Evolutionary conservation across 2,329 filamentous ascomycete species (phyloP), one percentile per base, ranked within the genome.

Genomic region (Aspergillus alliaceus): DNA sequence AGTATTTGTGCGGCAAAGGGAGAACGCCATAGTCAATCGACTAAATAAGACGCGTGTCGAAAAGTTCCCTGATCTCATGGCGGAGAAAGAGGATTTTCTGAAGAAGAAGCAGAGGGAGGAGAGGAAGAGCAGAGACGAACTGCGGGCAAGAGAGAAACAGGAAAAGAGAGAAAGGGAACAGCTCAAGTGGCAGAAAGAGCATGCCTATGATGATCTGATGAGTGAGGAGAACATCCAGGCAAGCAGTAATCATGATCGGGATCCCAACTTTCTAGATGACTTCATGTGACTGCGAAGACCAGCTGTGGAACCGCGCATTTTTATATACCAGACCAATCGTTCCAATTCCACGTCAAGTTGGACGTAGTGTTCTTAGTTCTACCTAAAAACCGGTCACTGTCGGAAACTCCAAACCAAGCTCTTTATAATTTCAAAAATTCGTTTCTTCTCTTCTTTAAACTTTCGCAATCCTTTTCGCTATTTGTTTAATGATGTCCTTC

Each of bases 11-110:
- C 75, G 86, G 11, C 83, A 88, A 70, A 86, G 93, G 52, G 90
- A 96, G 72, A 99, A 99, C 74, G 79, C 87, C 50, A 91, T 97
- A 69, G 86, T 99, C 79, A 99, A 99, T 79, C 87, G 95, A n/a
- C 85, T 99, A 63, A 98, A 97, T 80, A 99, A 98, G 83, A 99
- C 95, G 34, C 91, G 89, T 66, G 85, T 90, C 32, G 93, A 98
- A 78, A 90, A 88, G 74, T 91, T 88, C 72, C 92, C 93, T 0
- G 91, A 98, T 71, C 79, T 99, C 12, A 81, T 83, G 57, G 85
- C 88, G 70, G 93, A 97, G 78, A 90, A 88, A 71, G 92, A 96
- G 54, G 89, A 91, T 50, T 84, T 86, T 40, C 76, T 89, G 59
- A 86, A 86, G 66, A 86, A 89, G 75, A 78, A 93, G 65, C 82